Conservation (phyloP, 2,329 filamentous ascomycete species). For the Epichloe scottii region DNA sequence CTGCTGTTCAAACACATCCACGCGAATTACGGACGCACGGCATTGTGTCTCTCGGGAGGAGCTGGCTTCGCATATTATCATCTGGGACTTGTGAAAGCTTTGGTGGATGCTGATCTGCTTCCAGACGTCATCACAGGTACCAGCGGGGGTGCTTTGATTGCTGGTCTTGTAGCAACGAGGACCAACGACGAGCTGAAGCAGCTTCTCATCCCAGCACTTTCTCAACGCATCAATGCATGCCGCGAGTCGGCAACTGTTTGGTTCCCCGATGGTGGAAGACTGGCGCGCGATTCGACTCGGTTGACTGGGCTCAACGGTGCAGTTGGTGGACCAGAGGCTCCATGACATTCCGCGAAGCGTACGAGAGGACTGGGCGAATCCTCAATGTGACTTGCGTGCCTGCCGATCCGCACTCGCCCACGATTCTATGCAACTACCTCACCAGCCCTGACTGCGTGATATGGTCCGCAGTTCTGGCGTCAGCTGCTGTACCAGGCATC, state of each 20-base stretch:
- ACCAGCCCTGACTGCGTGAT: conserved; percentile 95
- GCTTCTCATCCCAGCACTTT: conserved; percentile 76
- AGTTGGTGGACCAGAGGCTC: conserved; percentile 87
- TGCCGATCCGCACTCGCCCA: conserved; percentile 82
- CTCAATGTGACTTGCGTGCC: conserved; percentile 94
- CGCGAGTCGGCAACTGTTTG: conserved; percentile 65
- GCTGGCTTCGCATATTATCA: conserved; percentile 96
- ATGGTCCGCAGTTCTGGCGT: conserved; percentile 92
- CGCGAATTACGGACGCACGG: conserved; percentile 85
- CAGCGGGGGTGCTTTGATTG: conserved; percentile 83
- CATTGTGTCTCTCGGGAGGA: conserved; percentile 83
- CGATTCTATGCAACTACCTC: conserved; percentile 89
- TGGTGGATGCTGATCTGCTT: conserved; percentile 73
- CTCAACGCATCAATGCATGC: conserved; percentile 73
- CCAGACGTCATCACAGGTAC: conserved; percentile 95
- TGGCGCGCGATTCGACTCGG: conserved; percentile 83
- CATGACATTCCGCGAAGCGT: conserved; percentile 90
- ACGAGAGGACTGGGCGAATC: conserved; percentile 83
- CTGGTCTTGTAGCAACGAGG: conserved; percentile 73
- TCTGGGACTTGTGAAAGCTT: conserved; percentile 79
- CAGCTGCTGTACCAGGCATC: conserved; percentile 90
- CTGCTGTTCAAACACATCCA: conserved; percentile 76
- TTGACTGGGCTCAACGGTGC: conserved; percentile 78
- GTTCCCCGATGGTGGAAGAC: conserved; percentile 83
- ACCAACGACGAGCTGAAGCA: conserved; percentile 84